Conservation (phyloP, 768 basidiomycete species). For the Termitomyces sp. region DNA sequence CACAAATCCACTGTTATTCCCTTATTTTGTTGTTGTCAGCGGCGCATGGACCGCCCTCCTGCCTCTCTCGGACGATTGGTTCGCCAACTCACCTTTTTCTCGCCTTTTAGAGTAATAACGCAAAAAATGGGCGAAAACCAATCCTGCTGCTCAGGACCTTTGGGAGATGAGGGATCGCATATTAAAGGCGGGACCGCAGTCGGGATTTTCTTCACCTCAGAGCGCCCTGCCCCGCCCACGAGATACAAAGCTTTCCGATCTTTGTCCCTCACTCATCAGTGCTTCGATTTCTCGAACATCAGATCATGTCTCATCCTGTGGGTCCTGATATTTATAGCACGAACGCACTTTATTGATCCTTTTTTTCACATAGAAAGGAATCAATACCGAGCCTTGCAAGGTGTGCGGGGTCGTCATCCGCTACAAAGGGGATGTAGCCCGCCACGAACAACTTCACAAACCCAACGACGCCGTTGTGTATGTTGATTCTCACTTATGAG, state of each 20-base stretch:
- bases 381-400: too few relatives aligned
- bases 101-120: too few relatives aligned
- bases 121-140: too few relatives aligned
- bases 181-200: neutral
- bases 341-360: neutral
- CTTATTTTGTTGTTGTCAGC: constrained; percentile 9
- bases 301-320: too few relatives aligned
- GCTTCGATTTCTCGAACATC: constrained; percentile 1
- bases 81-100: too few relatives aligned
- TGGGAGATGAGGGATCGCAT: neutral
- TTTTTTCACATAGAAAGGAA: too few relatives aligned
- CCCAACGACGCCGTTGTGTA: neutral
- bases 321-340: too few relatives aligned
- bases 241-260: neutral
- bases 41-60: constrained; percentile 12
- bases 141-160: too few relatives aligned
- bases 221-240: neutral
- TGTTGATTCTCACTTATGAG: too few relatives aligned
- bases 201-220: neutral
- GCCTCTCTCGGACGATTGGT: too few relatives aligned
- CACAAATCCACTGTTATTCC: constrained; percentile 12
- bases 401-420: too few relatives aligned
- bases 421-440: too few relatives aligned
- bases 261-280: neutral
- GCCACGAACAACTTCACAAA: constrained; percentile 14